A percentile compares a stretch with the other conserved stretches of the same genome.
These are phyloP conservation scores for Daldinia bambusicola DNA, from an alignment of 495 filamentous ascomycete species.

Conservation along the genomic window DNA sequence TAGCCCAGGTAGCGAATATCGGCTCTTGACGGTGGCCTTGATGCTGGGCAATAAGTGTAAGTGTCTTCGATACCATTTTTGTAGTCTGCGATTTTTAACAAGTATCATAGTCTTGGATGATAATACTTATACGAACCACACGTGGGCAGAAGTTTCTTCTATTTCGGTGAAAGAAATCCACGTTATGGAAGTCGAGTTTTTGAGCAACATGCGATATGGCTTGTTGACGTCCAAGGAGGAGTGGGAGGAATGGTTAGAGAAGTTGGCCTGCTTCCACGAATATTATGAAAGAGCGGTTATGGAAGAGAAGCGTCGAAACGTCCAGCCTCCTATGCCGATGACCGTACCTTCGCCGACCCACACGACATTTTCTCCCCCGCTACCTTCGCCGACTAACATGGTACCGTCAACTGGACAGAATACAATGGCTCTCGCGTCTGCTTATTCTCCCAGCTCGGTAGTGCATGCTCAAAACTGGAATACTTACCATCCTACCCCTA, in stretches of 20 bases:
- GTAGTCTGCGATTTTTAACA: conserved; percentile 17
- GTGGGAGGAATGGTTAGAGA: conserved; percentile 88
- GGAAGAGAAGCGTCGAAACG: conserved; percentile 47
- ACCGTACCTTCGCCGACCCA: conserved; percentile 52
- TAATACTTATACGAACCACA: conserved; percentile 99
- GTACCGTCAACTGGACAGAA: conserved; percentile 50
- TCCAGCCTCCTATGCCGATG: conserved; percentile 49
- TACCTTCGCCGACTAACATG: conserved; percentile 59
- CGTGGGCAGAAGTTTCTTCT: conserved; percentile 97
- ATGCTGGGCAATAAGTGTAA: conserved; percentile 99
- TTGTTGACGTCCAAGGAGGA: conserved; percentile 83
- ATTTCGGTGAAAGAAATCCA: conserved; percentile 96
- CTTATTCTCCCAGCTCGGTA: conserved; percentile 48
- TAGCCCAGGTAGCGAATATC: conserved; percentile 91
- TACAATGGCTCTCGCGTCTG: conserved; percentile 39
- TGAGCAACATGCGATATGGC: conserved; percentile 98
- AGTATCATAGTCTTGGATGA: conserved; percentile 81
- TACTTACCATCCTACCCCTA: conserved; percentile 52
- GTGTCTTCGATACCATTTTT: conserved; percentile 40
- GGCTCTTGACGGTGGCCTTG: conserved; percentile 93
- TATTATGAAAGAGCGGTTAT: conserved; percentile 76
- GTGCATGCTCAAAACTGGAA: conserved; percentile 48
- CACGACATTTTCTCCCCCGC: conserved; percentile 52
- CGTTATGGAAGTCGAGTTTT: conserved; percentile 99
- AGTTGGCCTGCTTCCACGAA: conserved; percentile 78